Evolutionary conservation across 2,329 filamentous ascomycete genomes (phyloP).

Genomic region (Cladorrhinum sp.): DNA sequence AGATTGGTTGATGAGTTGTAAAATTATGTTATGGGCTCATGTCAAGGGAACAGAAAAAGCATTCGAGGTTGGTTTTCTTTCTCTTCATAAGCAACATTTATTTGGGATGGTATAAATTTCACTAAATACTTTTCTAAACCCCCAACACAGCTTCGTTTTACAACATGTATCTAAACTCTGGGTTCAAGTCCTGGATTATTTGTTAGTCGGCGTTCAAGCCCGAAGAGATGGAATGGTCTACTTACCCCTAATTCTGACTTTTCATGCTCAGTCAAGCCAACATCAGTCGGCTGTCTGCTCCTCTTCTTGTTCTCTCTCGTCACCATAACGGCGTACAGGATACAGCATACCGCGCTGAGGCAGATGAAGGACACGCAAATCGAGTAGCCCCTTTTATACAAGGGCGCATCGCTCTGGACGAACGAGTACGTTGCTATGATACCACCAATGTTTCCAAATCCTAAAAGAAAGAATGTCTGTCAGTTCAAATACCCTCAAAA

Average conservation of each 20-base stretch:
- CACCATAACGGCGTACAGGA: slow-evolving; percentile 59
- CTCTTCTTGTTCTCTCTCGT: slow-evolving; percentile 59
- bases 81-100: neutral
- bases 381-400: slow-evolving; percentile 69
- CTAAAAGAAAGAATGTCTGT: slow-evolving; percentile 6
- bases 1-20: neutral
- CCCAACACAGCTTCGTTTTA: slow-evolving; percentile 16
- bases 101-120: neutral
- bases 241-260: slow-evolving; percentile 42
- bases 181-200: slow-evolving; percentile 33
- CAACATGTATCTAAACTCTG: slow-evolving; percentile 38
- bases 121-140: neutral
- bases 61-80: neutral
- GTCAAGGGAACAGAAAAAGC: no score
- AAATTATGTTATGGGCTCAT: no score
- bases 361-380: slow-evolving; percentile 74
- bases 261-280: slow-evolving; percentile 34
- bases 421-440: slow-evolving; percentile 75
- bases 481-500: neutral
- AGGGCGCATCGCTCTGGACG: slow-evolving; percentile 62
- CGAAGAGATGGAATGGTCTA: neutral
- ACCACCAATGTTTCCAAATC: slow-evolving; percentile 76
- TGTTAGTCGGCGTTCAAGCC: neutral
- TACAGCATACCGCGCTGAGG: slow-evolving; percentile 61
- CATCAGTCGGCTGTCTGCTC: slow-evolving; percentile 37